A percentile compares a stretch with the other conserved stretches of the same genome.
Conservation (phyloP, 225 moss, liverwort and hornwort genomes). For the Straminergon stramineum region DNA sequence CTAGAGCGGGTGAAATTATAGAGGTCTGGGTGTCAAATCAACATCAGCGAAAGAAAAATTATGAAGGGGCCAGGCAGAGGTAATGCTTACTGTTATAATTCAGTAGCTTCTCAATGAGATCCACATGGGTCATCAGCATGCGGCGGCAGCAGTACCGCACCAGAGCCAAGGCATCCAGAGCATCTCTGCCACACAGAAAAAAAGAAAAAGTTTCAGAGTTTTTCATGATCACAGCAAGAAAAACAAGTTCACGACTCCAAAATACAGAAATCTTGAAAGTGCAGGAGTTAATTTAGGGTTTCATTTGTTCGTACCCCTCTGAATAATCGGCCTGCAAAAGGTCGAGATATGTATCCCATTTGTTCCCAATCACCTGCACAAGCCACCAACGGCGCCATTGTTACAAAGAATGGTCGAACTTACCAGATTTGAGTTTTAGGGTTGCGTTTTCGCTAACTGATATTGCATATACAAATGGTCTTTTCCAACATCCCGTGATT, state of each 20-base stretch:
- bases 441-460: no score
- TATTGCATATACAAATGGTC: no score
- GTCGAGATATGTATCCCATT: constrained; percentile 92
- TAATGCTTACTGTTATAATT: constrained; percentile 76
- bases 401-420: no score
- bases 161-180: constrained; percentile 74
- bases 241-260: not conserved
- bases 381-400: not conserved
- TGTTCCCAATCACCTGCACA: constrained; percentile 88
- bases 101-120: constrained; percentile 93
- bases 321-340: constrained; percentile 92
- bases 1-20: no score
- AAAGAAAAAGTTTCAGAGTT: not conserved
- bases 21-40: not conserved
- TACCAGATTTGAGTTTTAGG: not conserved
- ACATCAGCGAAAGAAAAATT: not conserved
- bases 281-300: not conserved
- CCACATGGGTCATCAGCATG: constrained; percentile 98
- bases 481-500: not conserved
- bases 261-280: not conserved
- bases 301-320: constrained; percentile 48
- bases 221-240: not conserved
- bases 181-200: constrained; percentile 42
- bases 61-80: not conserved
- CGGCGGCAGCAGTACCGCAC: constrained; percentile 95